Conservation (phyloP, 2,329 filamentous ascomycete genomes). For the Cytospora piceicola region DNA sequence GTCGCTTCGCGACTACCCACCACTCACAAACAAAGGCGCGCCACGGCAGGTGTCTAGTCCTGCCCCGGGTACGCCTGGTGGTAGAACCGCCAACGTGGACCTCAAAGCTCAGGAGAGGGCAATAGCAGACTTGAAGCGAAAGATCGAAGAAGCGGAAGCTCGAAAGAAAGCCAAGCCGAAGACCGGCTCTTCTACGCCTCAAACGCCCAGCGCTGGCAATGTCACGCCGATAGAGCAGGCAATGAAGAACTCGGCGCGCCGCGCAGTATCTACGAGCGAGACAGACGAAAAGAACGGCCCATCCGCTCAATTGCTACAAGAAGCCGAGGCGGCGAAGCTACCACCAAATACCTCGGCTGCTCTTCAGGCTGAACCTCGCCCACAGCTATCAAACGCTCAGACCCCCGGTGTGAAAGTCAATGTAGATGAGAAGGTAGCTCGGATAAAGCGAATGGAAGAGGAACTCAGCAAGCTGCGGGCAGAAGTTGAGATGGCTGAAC, state of each 20-base stretch:
- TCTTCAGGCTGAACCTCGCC: constrained; percentile 33
- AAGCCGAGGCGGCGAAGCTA: constrained; percentile 35
- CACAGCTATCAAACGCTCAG: constrained; percentile 45
- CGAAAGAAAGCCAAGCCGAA: constrained; percentile 50
- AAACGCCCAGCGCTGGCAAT: constrained; percentile 36
- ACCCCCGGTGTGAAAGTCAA: constrained; percentile 44
- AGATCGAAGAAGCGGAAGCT: constrained; percentile 62
- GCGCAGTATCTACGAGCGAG: constrained; percentile 32
- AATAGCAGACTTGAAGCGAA: constrained; percentile 64
- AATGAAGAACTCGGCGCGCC: constrained; percentile 28
- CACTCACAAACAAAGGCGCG: constrained; percentile 44
- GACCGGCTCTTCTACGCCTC: constrained; percentile 36
- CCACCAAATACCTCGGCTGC: constrained; percentile 36
- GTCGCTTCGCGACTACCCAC: constrained; percentile 50
- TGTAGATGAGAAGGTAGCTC: constrained; percentile 52
- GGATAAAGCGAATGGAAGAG: constrained; percentile 49
- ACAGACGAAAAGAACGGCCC: constrained; percentile 31
- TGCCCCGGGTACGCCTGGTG: constrained; percentile 34
- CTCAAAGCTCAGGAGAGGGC: constrained; percentile 52
- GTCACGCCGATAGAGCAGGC: constrained; percentile 38
- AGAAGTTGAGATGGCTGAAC: constrained; percentile 48
- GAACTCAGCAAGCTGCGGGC: constrained; percentile 55
- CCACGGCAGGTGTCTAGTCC: constrained; percentile 48
- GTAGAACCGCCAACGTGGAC: constrained; percentile 23
- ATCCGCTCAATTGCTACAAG: constrained; percentile 35